Percentiles rank a stretch among this genome's conserved stretches.
phyloP scores from a whole-genome alignment of 75 land plant genomes.

The Adiantum capillusveneris region DNA sequence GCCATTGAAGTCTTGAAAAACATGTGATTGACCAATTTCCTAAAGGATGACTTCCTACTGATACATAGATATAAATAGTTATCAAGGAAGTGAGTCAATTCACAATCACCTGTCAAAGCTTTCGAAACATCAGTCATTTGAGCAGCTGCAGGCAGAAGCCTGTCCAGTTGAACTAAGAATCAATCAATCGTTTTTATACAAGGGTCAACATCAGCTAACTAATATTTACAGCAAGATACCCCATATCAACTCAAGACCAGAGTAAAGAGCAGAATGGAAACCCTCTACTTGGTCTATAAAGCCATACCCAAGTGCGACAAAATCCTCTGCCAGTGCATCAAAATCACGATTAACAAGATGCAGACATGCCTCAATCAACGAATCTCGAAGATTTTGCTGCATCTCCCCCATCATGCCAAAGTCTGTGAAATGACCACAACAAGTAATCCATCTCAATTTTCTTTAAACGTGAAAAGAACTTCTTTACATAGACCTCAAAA shows the following conservation, averaged over 20 bases:
- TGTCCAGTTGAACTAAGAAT: slow-evolving; percentile 14
- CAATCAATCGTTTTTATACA: no score
- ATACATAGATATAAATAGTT: not conserved
- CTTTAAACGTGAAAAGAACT: not conserved
- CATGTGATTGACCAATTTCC: no score
- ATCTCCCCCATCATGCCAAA: slow-evolving; percentile 99
- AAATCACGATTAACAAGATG: slow-evolving; percentile 96
- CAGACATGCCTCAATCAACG: slow-evolving; percentile 87
- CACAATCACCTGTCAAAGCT: slow-evolving; percentile 79
- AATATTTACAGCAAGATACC: no score
- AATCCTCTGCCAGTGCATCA: slow-evolving; percentile 84
- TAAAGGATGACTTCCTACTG: no score
- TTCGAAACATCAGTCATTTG: slow-evolving; percentile 69
- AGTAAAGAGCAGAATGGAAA: not conserved
- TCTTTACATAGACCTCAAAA: no score
- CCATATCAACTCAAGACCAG: no score
- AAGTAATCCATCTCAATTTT: not conserved
- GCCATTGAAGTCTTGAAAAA: no score
- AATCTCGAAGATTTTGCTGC: slow-evolving; percentile 72
- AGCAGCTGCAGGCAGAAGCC: slow-evolving; percentile 91
- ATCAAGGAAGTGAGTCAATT: no score
- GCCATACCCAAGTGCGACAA: slow-evolving; percentile 88
- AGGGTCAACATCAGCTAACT: no score
- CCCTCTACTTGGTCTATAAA: not conserved
- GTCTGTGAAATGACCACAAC: slow-evolving; percentile 36